Evolutionary conservation across 2,329 filamentous ascomycete species (phyloP), one percentile per base, ranked within the genome.

Genomic region (Dactylellina cionopaga): DNA sequence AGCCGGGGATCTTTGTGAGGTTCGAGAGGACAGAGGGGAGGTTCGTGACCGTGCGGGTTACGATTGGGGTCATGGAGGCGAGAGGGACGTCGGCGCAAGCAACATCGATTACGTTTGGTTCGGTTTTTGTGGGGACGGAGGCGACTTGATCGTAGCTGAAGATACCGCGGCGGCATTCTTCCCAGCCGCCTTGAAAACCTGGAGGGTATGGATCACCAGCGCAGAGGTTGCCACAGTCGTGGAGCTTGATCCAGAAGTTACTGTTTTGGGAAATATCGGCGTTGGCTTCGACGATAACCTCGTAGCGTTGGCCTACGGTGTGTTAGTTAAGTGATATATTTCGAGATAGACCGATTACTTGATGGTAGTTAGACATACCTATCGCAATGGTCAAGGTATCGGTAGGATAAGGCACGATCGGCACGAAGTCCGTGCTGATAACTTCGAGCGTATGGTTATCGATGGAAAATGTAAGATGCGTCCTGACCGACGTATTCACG

Each of bases 361-460:
- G n/a, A n/a, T n/a, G n/a, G n/a, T n/a, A n/a, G n/a, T n/a, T n/a
- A n/a, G n/a, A n/a, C 74, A 80, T 79, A 9, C 83, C 83, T 74
- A 84, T 83, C 3, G 79, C 80, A 47, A 85, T 76, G 19, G 80
- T 79, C 3, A 87, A 54, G 17, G 79, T 80, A 0, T 81, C 80
- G 0, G 86, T 83, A 0, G 79, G 79, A 70, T 84, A 89, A 0
- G 87, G 87, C 22, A 81, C 75, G 24, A 89, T 82, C 1, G 86
- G 85, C 0, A 89, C 85, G 2, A 89, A 79, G 69, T 88, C 87
- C n/a, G 79, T 80, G 0, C 83, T 81, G 37, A 89, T 87, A 35
- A 89, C 86, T 0, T 81, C 84, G 75, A 89, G 77, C 0, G 77
- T 82, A 77, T 89, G 87, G 55, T 84, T 83, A 77, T 87, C 85